A percentile compares a stretch with the other conserved stretches of the same genome.
phyloP scores from a whole-genome alignment of 768 basidiomycete species.

The Suillus sp. region DNA sequence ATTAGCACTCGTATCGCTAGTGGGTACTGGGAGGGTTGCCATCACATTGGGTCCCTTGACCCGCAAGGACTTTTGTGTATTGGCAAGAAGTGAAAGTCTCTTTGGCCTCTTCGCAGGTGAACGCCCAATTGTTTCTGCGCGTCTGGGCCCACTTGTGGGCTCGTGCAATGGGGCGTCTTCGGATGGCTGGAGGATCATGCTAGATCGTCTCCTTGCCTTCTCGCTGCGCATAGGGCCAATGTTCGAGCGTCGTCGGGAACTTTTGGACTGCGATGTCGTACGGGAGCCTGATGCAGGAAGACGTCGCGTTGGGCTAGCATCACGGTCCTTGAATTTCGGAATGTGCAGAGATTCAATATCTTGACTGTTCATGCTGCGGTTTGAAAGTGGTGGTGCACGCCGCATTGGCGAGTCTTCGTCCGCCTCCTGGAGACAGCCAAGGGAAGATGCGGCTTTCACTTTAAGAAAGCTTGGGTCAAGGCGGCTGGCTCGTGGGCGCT shows the following conservation, averaged over 20 bases:
- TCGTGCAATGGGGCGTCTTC: conserved; percentile 34
- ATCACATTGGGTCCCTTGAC: conserved; percentile 35
- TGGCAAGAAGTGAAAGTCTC: conserved; percentile 55
- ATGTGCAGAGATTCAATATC: conserved; percentile 31
- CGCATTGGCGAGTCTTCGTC: conserved; percentile 56
- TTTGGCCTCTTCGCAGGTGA: conserved; percentile 65
- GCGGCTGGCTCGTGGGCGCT: conserved; percentile 63
- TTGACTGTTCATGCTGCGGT: conserved; percentile 61
- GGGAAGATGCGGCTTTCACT: conserved; percentile 46
- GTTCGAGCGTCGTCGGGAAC: conserved; percentile 63
- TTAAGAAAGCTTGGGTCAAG: conserved; percentile 71
- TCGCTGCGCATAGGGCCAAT: conserved; percentile 77
- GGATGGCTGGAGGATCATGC: conserved; percentile 74
- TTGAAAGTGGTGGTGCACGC: conserved; percentile 50
- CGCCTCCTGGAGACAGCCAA: conserved; percentile 71
- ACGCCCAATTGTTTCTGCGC: conserved; percentile 42
- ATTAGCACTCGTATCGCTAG: conserved; percentile 45
- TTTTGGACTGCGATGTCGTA: conserved; percentile 39
- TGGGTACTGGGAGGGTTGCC: conserved; percentile 36
- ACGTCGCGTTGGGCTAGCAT: conserved; percentile 52
- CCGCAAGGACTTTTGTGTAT: conserved; percentile 37
- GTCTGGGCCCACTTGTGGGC: conserved; percentile 37
- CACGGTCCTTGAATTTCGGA: conserved; percentile 38
- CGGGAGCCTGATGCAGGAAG: conserved; percentile 48
- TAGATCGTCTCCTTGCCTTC: conserved; percentile 73